These are phyloP conservation scores for Zhuliangozyma parablackwelliae DNA, from an alignment of 1,139 yeast species.

Conservation along the genomic window DNA sequence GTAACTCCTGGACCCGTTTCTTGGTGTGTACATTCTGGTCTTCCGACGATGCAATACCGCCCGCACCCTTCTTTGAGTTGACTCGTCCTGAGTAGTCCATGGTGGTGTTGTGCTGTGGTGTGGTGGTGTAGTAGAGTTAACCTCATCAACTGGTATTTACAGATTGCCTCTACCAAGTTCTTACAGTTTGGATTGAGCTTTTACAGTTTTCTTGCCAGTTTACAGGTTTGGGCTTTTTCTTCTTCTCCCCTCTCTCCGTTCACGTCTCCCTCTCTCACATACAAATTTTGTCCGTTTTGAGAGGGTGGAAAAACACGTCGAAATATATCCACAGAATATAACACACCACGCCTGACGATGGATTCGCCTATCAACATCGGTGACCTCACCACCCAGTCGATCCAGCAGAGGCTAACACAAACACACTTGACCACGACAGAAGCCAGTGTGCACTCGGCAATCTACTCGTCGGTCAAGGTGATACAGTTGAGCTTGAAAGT, in stretches of 20 bases:
- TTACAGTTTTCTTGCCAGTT: not conserved
- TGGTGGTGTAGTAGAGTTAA: too few species aligned
- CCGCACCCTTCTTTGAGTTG: slow-evolving; percentile 47
- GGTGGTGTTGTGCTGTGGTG: not conserved
- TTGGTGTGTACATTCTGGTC: slow-evolving; percentile 65
- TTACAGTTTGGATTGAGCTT: not conserved
- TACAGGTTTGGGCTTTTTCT: not conserved
- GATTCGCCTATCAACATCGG: slow-evolving; percentile 46
- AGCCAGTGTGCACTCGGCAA: slow-evolving; percentile 26
- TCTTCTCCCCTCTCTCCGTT: not conserved
- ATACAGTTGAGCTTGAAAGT: slow-evolving; percentile 31
- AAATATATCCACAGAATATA: not conserved
- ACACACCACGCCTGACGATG: slow-evolving; percentile 17
- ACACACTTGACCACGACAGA: slow-evolving; percentile 30
- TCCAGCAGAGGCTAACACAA: slow-evolving; percentile 31
- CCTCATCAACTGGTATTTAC: too few species aligned
- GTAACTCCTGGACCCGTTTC: slow-evolving; percentile 59
- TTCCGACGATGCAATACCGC: slow-evolving; percentile 70
- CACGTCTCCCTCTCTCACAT: not conserved
- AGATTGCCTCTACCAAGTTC: too few species aligned
- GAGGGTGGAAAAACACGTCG: too few species aligned
- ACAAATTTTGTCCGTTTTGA: not conserved
- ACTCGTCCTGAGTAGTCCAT: slow-evolving; percentile 48
- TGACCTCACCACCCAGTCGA: slow-evolving; percentile 41
- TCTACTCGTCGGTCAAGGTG: slow-evolving; percentile 35